Base-by-base conservation (phyloP, 2,329 filamentous ascomycete species). In the Claviceps monticola region DNA sequence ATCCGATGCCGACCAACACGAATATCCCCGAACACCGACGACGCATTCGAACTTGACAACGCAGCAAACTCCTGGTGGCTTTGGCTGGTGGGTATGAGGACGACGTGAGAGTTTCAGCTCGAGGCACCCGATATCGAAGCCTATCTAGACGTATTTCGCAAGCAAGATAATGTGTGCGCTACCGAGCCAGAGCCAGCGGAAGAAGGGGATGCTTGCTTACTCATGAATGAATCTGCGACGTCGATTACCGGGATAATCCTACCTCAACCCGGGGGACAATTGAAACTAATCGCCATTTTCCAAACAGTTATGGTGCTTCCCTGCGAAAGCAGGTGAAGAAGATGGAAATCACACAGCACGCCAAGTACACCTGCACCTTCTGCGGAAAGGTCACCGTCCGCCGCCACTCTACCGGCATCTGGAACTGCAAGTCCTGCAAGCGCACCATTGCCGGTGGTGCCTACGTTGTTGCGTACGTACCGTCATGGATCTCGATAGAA, bases 261-360 rank as follows among this genome's bases (percentile, higher is more conserved):
- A 19, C 6, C n/a, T 5, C 2, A 16, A 3, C 5, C 8, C 7
- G 13, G 34, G 17, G 5, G 9, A 16, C 8, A 21, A 14, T 23
- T 41, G 16, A 42, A 19, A 43, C 19, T 14, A 21, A 23, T 21
- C 19, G 5, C 2, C 9, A 17, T 26, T 1, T 21, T 21, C 26
- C 16, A 38, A 23, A 56, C 64, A 91, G 88, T 82, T 95, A 95
- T 76, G 93, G 91, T 90, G 91, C 93, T 72, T 97, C 93, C 68
- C 88, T 97, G 76, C 88, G 90, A 78, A 97, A 97, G 83, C 90
- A 72, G 66, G 70, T 72, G 71, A 97, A 97, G 88, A 96, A 96
- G 87, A 95, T 96, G 86, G 93, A 97, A 85, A 87, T 97, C 74
- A 87, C 88, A 68, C 93, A 97, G 76, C 93, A 98, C 81, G 88